Evolutionary conservation across 169 alveolate genomes (phyloP).

Genomic region (Cryptosporidium muris): DNA sequence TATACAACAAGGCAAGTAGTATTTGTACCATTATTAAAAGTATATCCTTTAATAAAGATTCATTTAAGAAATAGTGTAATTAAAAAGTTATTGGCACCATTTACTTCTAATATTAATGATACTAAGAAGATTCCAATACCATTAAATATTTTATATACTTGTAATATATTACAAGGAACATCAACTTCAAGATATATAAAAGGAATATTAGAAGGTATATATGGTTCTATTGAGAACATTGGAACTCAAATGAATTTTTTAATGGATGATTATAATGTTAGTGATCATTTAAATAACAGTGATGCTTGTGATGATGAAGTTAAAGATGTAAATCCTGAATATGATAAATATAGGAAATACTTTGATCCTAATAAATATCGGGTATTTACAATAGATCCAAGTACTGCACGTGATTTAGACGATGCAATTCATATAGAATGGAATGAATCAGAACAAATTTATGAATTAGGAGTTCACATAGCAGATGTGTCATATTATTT

Average conservation of each 20-base stretch:
- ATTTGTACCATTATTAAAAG: slow-evolving; percentile 17
- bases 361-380: slow-evolving; percentile 64
- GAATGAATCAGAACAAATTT: background rate
- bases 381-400: slow-evolving; percentile 80
- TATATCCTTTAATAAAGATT: slow-evolving; percentile 12
- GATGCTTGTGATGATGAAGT: background rate
- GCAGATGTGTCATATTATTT: slow-evolving; percentile 38
- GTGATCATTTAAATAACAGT: background rate
- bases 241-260: background rate
- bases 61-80: background rate
- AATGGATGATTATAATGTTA: background rate
- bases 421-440: slow-evolving; percentile 77
- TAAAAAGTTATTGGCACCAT: background rate
- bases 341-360: slow-evolving; percentile 23
- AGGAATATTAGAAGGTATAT: background rate
- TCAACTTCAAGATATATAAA: no score
- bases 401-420: slow-evolving; percentile 80
- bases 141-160: background rate
- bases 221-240: slow-evolving; percentile 5
- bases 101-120: background rate
- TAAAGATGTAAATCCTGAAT: background rate
- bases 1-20: background rate
- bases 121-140: background rate
- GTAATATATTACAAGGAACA: background rate
- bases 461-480: slow-evolving; percentile 55